Base-by-base conservation (phyloP, 352 stramenopile genomes). In the Phytophthora megakarya region DNA sequence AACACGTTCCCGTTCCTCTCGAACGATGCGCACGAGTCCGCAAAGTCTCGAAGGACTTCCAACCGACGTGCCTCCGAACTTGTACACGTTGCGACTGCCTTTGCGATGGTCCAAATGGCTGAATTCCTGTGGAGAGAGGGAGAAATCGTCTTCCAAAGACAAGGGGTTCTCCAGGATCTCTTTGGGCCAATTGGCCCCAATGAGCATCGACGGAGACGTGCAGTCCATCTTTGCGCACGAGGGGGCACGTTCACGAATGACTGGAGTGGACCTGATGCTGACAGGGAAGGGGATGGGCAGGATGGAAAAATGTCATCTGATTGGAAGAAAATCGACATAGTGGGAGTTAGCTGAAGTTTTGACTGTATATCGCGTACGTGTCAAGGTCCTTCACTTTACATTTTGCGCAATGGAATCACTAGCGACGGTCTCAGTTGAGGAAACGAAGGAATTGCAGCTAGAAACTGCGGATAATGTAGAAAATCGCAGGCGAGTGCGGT, bases 1-100 rank as follows among this genome's bases (percentile, higher is more conserved):
- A 1, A 92, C 70, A 16, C 82, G 81, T 39, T 65, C 45, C 12
- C 80, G 76, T 57, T 92, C 81, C 15, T 81, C 67, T 10, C 76
- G 78, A 8, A 93, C 58, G 60, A 92, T 90, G 49, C 68, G 68
- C 19, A 93, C 71, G 48, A 95, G 80, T 6, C 77, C 79, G 23
- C 76, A 82, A 13, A 95, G 72, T 39, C 86, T 73, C 32, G 70
- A 50, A 0, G 86, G 83, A 37, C 76, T 88, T n/a, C 82, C 82
- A 2, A 93, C 82, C 0, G 83, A 91, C 28, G 86, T 92, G 48
- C 84, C 86, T 25, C 82, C 86, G 48, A 95, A 93, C 66, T 95
- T 95, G 80, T 90, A 93, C 28, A 95, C 81, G 61, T 93, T 93
- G 66, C 80, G 79, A 37, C 47, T 57, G 50, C 85, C 84, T 18